Percentiles rank a stretch among this genome's conserved stretches.
Conservation (phyloP, 1,284 basidiomycete species). For the Puccinia triticina region DNA sequence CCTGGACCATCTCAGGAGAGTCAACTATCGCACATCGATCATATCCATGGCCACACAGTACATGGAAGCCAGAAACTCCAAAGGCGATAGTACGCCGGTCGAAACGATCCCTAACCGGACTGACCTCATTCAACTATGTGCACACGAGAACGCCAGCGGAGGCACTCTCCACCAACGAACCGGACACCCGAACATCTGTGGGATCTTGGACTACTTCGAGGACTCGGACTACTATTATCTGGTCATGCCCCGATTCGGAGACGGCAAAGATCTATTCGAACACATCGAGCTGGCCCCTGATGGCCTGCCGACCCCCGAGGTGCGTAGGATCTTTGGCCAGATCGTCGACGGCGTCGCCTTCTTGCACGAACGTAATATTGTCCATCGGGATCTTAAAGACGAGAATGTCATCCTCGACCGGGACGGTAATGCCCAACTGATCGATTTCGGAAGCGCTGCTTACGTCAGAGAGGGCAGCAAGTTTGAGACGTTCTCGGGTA, state of each 20-base stretch:
- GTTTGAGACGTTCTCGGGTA: conserved; percentile 60
- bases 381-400: conserved; percentile 98
- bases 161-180: conserved; percentile 64
- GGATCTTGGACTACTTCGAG: conserved; percentile 94
- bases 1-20: conserved; percentile 77
- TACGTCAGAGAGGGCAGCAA: conserved; percentile 58
- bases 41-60: conserved; percentile 64
- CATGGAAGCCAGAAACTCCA: conserved; percentile 72
- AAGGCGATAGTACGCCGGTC: conserved; percentile 64
- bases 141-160: conserved; percentile 67
- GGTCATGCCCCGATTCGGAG: conserved; percentile 65
- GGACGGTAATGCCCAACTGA: conserved; percentile 74
- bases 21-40: conserved; percentile 67
- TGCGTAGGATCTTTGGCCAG: conserved; percentile 87
- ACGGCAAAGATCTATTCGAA: conserved; percentile 82
- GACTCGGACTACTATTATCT: conserved; percentile 96
- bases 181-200: conserved; percentile 89
- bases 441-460: conserved; percentile 67
- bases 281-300: conserved; percentile 85
- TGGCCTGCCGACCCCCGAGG: conserved; percentile 75
- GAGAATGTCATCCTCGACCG: conserved; percentile 78
- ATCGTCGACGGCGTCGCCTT: conserved; percentile 89
- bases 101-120: conserved; percentile 51
- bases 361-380: conserved; percentile 86
- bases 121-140: conserved; percentile 61